These are phyloP conservation scores for Biscogniauxia mediterranea DNA, from an alignment of 2,329 filamentous ascomycete species.

Conservation along the genomic window DNA sequence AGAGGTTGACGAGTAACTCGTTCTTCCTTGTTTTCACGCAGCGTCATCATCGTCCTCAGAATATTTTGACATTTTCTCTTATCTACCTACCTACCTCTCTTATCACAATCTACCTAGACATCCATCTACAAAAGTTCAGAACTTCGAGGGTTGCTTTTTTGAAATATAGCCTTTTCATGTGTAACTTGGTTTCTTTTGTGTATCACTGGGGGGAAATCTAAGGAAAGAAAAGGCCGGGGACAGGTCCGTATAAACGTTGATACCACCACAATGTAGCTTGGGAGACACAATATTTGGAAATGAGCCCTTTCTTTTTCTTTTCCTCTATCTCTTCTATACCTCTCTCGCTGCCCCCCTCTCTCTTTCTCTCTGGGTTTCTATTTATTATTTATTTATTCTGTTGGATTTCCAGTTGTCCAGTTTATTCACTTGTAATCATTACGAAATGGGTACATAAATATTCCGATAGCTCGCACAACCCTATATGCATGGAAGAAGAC, in stretches of 20 bases:
- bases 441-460: not conserved
- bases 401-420: not conserved
- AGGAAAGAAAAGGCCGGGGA: no score
- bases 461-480: not conserved
- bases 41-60: not conserved
- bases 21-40: conserved; percentile 1
- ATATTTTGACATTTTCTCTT: not conserved
- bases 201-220: not conserved
- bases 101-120: no score
- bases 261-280: no score
- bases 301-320: not conserved
- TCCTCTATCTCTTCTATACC: no score
- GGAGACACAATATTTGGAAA: not conserved
- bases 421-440: not conserved
- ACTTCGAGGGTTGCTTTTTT: no score
- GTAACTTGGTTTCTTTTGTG: no score
- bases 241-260: no score
- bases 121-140: no score
- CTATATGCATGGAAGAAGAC: not conserved
- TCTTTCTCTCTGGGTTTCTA: not conserved
- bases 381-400: not conserved
- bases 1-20: conserved; percentile 27
- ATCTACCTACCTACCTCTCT: not conserved
- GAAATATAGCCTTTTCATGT: not conserved
- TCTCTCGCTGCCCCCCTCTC: not conserved